phyloP scores from a whole-genome alignment of 805 yeast genomes.

The Sugiyamaella americana region DNA sequence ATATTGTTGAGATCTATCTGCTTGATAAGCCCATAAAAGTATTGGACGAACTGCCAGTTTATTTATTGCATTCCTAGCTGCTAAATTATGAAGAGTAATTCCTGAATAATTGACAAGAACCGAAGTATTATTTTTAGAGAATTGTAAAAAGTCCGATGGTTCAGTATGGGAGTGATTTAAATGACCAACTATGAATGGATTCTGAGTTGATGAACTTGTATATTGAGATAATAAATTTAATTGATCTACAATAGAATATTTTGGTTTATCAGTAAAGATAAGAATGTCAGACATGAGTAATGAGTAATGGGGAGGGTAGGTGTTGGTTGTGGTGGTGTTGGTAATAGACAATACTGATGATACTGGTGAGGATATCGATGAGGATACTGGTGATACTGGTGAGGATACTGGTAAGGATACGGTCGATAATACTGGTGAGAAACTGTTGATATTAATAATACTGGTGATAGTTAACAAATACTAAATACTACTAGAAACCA shows the following conservation, averaged over 20 bases:
- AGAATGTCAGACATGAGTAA: neutral
- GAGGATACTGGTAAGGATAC: too few species aligned
- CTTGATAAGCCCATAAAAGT: conserved; percentile 15
- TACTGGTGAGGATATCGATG: too few species aligned
- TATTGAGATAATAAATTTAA: conserved; percentile 6
- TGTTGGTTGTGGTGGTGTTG: too few species aligned
- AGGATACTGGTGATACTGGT: too few species aligned
- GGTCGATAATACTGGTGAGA: too few species aligned
- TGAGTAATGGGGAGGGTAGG: too few species aligned
- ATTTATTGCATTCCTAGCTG: conserved; percentile 15
- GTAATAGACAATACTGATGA: too few species aligned
- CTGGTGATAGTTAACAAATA: too few species aligned
- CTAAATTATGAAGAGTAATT: conserved; percentile 20
- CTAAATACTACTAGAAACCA: too few species aligned
- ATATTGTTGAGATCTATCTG: conserved; percentile 12
- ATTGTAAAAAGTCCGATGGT: conserved; percentile 16
- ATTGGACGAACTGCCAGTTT: conserved; percentile 17
- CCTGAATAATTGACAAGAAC: conserved; percentile 17
- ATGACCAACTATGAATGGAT: conserved; percentile 16
- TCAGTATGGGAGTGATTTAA: conserved; percentile 19
- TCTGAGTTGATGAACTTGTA: conserved; percentile 2
- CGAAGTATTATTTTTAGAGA: conserved; percentile 12
- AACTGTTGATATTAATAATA: too few species aligned
- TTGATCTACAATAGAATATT: conserved; percentile 12
- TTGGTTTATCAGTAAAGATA: conserved; percentile 5